Percentiles rank a stretch among this genome's conserved stretches.
These are phyloP conservation scores for Mycena floridula DNA, from an alignment of 768 basidiomycete genomes.

Conservation along the genomic window DNA sequence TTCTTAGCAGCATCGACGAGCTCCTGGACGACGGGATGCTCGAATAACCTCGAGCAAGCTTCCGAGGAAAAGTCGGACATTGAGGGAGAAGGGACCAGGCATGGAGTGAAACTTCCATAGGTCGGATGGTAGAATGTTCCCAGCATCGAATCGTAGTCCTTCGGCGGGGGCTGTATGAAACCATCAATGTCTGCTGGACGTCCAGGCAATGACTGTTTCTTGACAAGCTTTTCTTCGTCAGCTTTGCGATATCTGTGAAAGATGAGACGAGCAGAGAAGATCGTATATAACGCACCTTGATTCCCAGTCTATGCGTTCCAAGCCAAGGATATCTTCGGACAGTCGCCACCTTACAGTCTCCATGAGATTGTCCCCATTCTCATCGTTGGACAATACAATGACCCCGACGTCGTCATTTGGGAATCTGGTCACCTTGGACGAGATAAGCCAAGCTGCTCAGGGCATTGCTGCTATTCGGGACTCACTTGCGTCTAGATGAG, in stretches of 20 bases:
- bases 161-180: conserved; percentile 14
- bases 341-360: conserved; percentile 33
- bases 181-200: conserved; percentile 22
- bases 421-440: conserved; percentile 26
- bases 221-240: conserved; percentile 13
- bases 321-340: conserved; percentile 27
- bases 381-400: conserved; percentile 35
- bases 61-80: too few species aligned
- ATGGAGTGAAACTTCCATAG: conserved; percentile 29
- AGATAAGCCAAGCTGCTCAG: too few species aligned
- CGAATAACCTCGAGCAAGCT: conserved; percentile 19
- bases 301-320: conserved; percentile 31
- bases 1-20: too few species aligned
- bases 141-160: conserved; percentile 17
- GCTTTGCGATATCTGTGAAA: conserved; percentile 20
- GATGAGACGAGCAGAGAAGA: neutral
- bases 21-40: conserved; percentile 19
- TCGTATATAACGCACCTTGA: conserved; percentile 21
- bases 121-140: conserved; percentile 26
- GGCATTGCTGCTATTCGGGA: too few species aligned
- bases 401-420: conserved; percentile 33
- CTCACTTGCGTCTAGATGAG: too few species aligned
- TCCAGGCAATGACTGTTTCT: conserved; percentile 11
- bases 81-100: conserved; percentile 15
- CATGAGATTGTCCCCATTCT: conserved; percentile 23